Conservation (phyloP, 805 yeast genomes). For the Yarrowia bubula region DNA sequence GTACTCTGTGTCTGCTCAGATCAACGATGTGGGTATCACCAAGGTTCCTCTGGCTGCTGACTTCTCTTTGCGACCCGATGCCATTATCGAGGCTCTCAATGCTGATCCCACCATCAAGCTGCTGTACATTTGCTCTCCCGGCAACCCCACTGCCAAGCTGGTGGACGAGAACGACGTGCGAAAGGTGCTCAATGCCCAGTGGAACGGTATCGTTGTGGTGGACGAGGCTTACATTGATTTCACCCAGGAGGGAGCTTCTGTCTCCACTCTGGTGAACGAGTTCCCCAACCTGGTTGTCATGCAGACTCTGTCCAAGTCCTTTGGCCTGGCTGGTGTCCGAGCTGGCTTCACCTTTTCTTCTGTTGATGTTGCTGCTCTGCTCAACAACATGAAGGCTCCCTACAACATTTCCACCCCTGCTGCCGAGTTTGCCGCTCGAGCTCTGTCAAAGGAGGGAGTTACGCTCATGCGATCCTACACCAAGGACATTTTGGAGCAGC, state of each 20-base stretch:
- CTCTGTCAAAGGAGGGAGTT: slow-evolving; percentile 60
- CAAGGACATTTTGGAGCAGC: slow-evolving; percentile 51
- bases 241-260: slow-evolving; percentile 61
- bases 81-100: slow-evolving; percentile 51
- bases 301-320: slow-evolving; percentile 91
- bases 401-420: slow-evolving; percentile 86
- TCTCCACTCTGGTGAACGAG: slow-evolving; percentile 74
- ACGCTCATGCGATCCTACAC: slow-evolving; percentile 57
- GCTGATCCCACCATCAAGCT: slow-evolving; percentile 66
- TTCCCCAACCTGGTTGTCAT: slow-evolving; percentile 81
- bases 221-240: slow-evolving; percentile 98
- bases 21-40: slow-evolving; percentile 80
- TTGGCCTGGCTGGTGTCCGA: slow-evolving; percentile 94
- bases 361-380: slow-evolving; percentile 56
- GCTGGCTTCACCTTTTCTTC: slow-evolving; percentile 76
- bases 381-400: slow-evolving; percentile 94
- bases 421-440: slow-evolving; percentile 69
- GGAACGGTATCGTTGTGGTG: slow-evolving; percentile 78
- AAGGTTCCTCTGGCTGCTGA: slow-evolving; percentile 64
- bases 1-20: slow-evolving; percentile 87
- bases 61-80: slow-evolving; percentile 60
- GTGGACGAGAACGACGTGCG: slow-evolving; percentile 52
- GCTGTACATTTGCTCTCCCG: slow-evolving; percentile 88
- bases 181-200: slow-evolving; percentile 47
- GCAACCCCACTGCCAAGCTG: slow-evolving; percentile 86